These are phyloP conservation scores for Casuarina glauca DNA, from an alignment of 306 rosid genomes.

Conservation along the genomic window DNA sequence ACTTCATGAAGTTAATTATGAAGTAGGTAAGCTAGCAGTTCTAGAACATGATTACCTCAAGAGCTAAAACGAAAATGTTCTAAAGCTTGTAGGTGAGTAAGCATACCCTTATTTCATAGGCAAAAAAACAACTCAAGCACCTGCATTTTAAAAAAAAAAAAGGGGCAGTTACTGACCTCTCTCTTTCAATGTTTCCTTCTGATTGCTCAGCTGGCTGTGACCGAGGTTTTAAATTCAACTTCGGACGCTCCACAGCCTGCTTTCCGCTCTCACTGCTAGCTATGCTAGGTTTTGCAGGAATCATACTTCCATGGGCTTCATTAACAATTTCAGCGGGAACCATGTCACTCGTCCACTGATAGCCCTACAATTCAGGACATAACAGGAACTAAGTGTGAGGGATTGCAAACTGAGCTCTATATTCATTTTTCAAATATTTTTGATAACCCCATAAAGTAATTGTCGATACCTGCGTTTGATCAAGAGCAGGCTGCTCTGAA, in stretches of 20 bases:
- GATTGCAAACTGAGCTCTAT: neutral
- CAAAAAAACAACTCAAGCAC: neutral
- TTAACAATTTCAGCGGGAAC: slow-evolving; percentile 47
- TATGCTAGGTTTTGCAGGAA: slow-evolving; percentile 51
- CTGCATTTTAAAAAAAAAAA: neutral
- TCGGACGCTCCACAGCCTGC: slow-evolving; percentile 72
- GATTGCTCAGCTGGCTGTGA: slow-evolving; percentile 58
- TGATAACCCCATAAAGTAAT: slow-evolving; percentile 6
- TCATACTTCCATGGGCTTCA: slow-evolving; percentile 50
- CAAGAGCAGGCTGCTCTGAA: slow-evolving; percentile 49
- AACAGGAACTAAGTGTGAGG: slow-evolving; percentile 26
- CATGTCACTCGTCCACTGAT: slow-evolving; percentile 42
- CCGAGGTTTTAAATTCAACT: slow-evolving; percentile 87
- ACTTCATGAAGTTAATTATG: neutral
- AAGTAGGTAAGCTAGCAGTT: too few species aligned
- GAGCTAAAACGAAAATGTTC: neutral
- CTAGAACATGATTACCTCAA: neutral
- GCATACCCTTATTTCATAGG: neutral
- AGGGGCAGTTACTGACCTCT: slow-evolving; percentile 52
- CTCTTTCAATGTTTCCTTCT: slow-evolving; percentile 64
- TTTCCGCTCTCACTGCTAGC: slow-evolving; percentile 58
- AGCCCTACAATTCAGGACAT: slow-evolving; percentile 39
- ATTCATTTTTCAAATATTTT: neutral
- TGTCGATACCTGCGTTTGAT: slow-evolving; percentile 57
- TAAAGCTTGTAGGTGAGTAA: neutral